Conservation (phyloP, 1,139 yeast genomes). For the Chernovozyma sophiae-reginae region DNA sequence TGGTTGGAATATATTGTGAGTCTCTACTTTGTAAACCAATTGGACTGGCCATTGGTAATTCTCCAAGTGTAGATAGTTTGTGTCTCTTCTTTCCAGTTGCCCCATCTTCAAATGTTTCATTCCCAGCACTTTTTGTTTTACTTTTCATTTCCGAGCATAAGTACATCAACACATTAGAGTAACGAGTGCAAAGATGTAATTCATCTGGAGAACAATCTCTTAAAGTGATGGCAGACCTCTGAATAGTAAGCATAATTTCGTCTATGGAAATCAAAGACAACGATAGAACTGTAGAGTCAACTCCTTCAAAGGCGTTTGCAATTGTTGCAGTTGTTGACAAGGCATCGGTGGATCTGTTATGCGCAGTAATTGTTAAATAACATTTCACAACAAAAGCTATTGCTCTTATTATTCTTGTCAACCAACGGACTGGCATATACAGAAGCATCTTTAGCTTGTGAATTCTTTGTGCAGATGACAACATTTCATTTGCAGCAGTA, state of each 20-base stretch:
- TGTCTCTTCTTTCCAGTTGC: too few species aligned
- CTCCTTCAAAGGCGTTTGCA: constrained; percentile 27
- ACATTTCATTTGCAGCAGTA: constrained; percentile 76
- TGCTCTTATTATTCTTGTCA: constrained; percentile 81
- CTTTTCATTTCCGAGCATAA: constrained; percentile 71
- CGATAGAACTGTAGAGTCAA: constrained; percentile 51
- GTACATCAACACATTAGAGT: constrained; percentile 76
- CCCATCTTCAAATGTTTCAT: not conserved
- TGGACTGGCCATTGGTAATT: not conserved
- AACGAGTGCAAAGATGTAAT: constrained; percentile 74
- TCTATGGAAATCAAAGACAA: constrained; percentile 65
- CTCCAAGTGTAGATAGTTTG: not conserved
- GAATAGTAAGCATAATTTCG: constrained; percentile 65
- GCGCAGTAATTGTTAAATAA: constrained; percentile 61
- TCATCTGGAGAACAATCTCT: constrained; percentile 89
- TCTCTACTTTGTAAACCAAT: not conserved
- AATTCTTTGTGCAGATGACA: constrained; percentile 68
- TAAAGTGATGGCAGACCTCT: constrained; percentile 68
- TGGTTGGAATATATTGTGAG: not conserved
- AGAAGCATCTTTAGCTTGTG: constrained; percentile 60
- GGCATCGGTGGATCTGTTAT: constrained; percentile 20
- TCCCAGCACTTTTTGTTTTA: constrained; percentile 18
- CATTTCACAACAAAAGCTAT: constrained; percentile 89
- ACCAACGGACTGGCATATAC: constrained; percentile 90
- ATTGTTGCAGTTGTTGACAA: constrained; percentile 14